Percentiles rank a stretch among this genome's conserved stretches.
Evolutionary conservation across 2,329 filamentous ascomycete species (phyloP).

Genomic region (Neonectria neomacrospora): DNA sequence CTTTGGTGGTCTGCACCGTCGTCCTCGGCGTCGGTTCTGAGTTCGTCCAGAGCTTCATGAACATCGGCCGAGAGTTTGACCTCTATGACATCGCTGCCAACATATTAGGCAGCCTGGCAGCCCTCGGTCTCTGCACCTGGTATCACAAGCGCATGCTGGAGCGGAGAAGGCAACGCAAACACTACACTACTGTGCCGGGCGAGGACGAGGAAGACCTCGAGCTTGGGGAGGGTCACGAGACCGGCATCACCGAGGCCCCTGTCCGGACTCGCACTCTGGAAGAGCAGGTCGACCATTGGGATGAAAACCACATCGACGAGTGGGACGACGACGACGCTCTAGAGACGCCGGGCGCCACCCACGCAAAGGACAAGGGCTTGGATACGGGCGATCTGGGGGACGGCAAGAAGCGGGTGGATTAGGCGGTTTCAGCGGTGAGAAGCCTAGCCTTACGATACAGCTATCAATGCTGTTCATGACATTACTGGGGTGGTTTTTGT

Average conservation of each 20-base stretch:
- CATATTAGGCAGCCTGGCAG: constrained; percentile 78
- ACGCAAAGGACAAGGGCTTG: constrained; percentile 33
- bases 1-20: constrained; percentile 81
- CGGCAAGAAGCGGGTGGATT: constrained; percentile 49
- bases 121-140: constrained; percentile 81
- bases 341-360: constrained; percentile 27
- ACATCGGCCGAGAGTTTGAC: constrained; percentile 78
- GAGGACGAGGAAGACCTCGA: constrained; percentile 77
- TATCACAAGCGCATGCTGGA: constrained; percentile 98
- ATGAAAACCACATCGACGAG: constrained; percentile 77
- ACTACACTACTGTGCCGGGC: constrained; percentile 76
- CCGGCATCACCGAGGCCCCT: constrained; percentile 63
- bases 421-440: constrained; percentile 14
- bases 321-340: constrained; percentile 65
- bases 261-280: constrained; percentile 64
- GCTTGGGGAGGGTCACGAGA: constrained; percentile 78
- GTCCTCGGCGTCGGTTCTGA: constrained; percentile 78
- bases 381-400: constrained; percentile 47
- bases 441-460: constrained; percentile 8
- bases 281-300: constrained; percentile 92
- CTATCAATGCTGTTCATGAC: constrained; percentile 16
- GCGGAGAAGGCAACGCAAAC: constrained; percentile 78
- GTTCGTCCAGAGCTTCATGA: constrained; percentile 79
- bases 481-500: constrained; percentile 22
- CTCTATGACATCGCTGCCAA: constrained; percentile 90